phyloP scores from a whole-genome alignment of 805 yeast species.

The Candida patagonica region DNA sequence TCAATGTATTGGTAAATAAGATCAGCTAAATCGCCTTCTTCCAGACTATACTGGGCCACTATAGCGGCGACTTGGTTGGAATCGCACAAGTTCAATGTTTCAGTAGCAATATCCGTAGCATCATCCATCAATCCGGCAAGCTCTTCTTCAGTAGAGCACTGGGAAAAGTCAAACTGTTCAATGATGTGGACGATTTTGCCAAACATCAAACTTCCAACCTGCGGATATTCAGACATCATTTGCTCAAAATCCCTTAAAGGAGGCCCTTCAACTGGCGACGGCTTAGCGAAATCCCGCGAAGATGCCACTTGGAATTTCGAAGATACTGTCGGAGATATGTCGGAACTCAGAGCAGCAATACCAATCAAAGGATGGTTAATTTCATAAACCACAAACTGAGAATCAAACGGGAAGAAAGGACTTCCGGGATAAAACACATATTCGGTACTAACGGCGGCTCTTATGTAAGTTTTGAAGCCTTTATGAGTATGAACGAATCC shows the following conservation, averaged over 20 bases:
- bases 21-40: slow-evolving; percentile 33
- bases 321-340: slow-evolving; percentile 14
- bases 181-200: slow-evolving; percentile 34
- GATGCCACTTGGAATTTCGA: slow-evolving; percentile 6
- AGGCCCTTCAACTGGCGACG: slow-evolving; percentile 8
- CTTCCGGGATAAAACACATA: slow-evolving; percentile 47
- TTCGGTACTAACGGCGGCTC: slow-evolving; percentile 36
- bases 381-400: slow-evolving; percentile 45
- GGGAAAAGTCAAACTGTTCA: slow-evolving; percentile 30
- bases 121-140: slow-evolving; percentile 25
- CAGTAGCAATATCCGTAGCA: slow-evolving; percentile 27
- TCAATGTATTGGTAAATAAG: slow-evolving; percentile 66
- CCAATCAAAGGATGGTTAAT: slow-evolving; percentile 52
- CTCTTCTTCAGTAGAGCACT: slow-evolving; percentile 23
- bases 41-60: slow-evolving; percentile 20
- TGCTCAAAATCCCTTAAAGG: slow-evolving; percentile 27
- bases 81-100: slow-evolving; percentile 28
- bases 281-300: not conserved
- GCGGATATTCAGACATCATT: slow-evolving; percentile 33
- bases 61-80: slow-evolving; percentile 18
- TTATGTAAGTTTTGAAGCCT: slow-evolving; percentile 44
- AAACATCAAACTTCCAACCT: slow-evolving; percentile 31
- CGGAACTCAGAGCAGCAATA: slow-evolving; percentile 20
- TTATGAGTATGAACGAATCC: slow-evolving; percentile 46
- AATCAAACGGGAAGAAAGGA: slow-evolving; percentile 49